Conservation (phyloP, 2,329 filamentous ascomycete genomes). For the Microdochium trichocladiopsis region DNA sequence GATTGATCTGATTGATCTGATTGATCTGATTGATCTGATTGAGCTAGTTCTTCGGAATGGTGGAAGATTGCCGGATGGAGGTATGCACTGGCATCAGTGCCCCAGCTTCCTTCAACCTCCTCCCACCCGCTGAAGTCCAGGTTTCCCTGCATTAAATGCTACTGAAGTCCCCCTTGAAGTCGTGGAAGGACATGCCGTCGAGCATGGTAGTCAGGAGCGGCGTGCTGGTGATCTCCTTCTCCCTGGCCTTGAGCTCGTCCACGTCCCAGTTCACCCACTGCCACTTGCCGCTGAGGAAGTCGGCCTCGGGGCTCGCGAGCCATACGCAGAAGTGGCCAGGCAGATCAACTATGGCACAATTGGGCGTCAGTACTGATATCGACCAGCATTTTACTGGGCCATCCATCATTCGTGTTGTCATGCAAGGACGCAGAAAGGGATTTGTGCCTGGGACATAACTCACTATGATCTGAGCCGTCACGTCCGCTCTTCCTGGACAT, state of each 20-base stretch:
- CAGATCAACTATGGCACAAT: constrained; percentile 3
- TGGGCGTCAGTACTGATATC: background rate
- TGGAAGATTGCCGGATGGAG: background rate
- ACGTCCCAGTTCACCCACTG: constrained; percentile 33
- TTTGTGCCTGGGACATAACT: background rate
- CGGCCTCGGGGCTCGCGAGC: constrained; percentile 9
- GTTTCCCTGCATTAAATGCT: background rate
- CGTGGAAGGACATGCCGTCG: background rate
- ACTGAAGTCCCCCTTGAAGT: background rate
- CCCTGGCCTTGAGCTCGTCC: constrained; percentile 25
- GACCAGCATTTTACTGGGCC: background rate
- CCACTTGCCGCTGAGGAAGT: constrained; percentile 24
- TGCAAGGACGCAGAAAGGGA: background rate
- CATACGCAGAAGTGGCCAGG: constrained; percentile 9
- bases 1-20: too few relatives aligned
- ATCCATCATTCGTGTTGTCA: background rate
- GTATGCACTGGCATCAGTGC: background rate
- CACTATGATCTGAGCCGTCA: constrained; percentile 11
- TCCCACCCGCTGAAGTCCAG: background rate
- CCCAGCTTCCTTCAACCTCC: background rate
- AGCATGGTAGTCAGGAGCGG: background rate
- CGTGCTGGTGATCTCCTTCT: constrained; percentile 15
- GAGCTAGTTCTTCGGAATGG: background rate
- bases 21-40: too few relatives aligned
- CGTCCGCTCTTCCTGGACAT: constrained; percentile 3